phyloP scores from a whole-genome alignment of 2,329 filamentous ascomycete genomes.

The Diaporthe sp. region DNA sequence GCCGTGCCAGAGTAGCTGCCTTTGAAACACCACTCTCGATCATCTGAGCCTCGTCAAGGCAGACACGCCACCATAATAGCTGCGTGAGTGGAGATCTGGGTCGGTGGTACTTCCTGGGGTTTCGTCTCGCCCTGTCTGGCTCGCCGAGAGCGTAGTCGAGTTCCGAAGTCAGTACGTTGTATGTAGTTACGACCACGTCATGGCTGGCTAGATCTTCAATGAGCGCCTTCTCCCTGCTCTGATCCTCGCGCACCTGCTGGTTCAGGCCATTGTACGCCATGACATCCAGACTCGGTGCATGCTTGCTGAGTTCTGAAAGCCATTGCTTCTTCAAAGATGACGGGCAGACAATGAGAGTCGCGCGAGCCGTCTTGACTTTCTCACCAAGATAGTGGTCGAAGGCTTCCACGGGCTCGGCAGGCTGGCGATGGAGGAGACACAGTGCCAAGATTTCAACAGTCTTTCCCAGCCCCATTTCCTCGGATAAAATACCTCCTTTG shows the following conservation, averaged over 20 bases:
- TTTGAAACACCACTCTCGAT: conserved; percentile 89
- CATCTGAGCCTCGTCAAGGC: conserved; percentile 88
- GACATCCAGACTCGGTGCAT: conserved; percentile 69
- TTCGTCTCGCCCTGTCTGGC: conserved; percentile 76
- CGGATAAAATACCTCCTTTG: conserved; percentile 76
- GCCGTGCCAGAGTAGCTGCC: conserved; percentile 82
- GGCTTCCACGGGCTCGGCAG: conserved; percentile 37
- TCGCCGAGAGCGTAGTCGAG: conserved; percentile 80
- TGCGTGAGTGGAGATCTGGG: conserved; percentile 82
- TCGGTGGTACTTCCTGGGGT: conserved; percentile 74
- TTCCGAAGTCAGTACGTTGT: conserved; percentile 81
- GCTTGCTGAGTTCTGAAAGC: conserved; percentile 69
- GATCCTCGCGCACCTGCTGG: conserved; percentile 49
- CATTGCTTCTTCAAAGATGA: conserved; percentile 70
- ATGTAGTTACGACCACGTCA: conserved; percentile 75
- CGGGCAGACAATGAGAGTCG: conserved; percentile 74
- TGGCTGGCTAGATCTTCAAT: conserved; percentile 60
- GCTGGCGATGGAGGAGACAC: conserved; percentile 72
- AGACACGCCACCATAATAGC: conserved; percentile 89
- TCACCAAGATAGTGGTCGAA: conserved; percentile 56
- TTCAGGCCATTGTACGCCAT: conserved; percentile 67
- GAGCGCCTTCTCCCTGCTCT: conserved; percentile 54
- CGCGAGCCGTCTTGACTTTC: conserved; percentile 61
- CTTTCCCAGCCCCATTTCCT: conserved; percentile 89
- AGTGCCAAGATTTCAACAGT: conserved; percentile 81